These are phyloP conservation scores for Erodium texanum DNA, from an alignment of 441 rosid genomes.

Conservation along the genomic window DNA sequence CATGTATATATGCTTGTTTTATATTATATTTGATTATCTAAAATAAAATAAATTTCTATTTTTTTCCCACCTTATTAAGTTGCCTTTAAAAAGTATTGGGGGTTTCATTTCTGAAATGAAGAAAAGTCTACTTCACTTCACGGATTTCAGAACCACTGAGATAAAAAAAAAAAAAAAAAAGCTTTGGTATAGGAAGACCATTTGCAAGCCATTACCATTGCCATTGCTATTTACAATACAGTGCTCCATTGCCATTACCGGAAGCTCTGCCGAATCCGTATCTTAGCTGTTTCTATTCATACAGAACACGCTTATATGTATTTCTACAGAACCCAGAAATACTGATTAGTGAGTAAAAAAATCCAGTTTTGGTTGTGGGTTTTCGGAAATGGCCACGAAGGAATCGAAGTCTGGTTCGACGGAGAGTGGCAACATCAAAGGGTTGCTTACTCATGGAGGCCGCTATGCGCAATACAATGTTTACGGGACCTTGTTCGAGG, in stretches of 20 bases:
- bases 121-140: not conserved
- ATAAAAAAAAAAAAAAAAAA: too few species aligned
- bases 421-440: constrained; percentile 42
- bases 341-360: not conserved
- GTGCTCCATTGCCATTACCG: not conserved
- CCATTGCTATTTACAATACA: not conserved
- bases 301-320: not conserved
- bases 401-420: constrained; percentile 37
- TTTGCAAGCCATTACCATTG: not conserved
- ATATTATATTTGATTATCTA: too few species aligned
- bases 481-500: constrained; percentile 73
- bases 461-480: constrained; percentile 75
- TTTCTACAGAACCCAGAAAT: not conserved
- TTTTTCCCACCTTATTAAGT: not conserved
- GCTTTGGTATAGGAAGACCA: not conserved
- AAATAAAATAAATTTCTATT: too few species aligned
- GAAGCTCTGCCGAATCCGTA: not conserved
- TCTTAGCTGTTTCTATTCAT: not conserved
- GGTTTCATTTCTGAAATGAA: not conserved
- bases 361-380: not conserved
- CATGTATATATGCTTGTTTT: not conserved
- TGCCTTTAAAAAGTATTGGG: not conserved
- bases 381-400: constrained; percentile 32
- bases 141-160: not conserved
- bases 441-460: constrained; percentile 75